phyloP scores from a whole-genome alignment of 169 alveolate genomes.

The Cryptosporidium sp. region DNA sequence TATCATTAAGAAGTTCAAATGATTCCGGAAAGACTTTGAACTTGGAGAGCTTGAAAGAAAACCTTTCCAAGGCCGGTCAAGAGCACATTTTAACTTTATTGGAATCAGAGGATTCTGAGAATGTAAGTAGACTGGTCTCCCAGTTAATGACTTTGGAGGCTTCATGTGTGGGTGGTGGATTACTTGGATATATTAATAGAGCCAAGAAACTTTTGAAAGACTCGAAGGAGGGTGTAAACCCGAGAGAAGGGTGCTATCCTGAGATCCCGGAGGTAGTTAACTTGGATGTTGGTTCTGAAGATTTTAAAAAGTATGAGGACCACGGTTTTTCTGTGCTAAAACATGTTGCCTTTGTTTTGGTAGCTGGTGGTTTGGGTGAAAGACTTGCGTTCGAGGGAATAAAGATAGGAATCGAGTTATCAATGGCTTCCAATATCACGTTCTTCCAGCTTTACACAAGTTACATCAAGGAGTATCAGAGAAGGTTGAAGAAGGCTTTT shows the following conservation, averaged over 20 bases:
- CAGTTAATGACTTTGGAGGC: constrained; percentile 81
- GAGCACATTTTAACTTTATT: constrained; percentile 35
- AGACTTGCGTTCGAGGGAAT: constrained; percentile 92
- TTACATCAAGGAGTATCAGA: constrained; percentile 84
- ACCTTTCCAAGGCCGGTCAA: constrained; percentile 10
- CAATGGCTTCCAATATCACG: constrained; percentile 81
- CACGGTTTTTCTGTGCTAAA: constrained; percentile 84
- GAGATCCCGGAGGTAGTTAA: constrained; percentile 82
- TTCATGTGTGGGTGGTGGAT: constrained; percentile 88
- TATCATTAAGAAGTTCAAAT: constrained; percentile 11
- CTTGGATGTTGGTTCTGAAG: constrained; percentile 78
- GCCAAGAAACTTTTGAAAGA: constrained; percentile 85
- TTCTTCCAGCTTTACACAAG: constrained; percentile 86
- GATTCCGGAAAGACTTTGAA: not conserved
- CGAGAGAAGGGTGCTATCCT: constrained; percentile 87
- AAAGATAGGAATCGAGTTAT: constrained; percentile 90
- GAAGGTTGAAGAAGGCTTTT: constrained; percentile 78
- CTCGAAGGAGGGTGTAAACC: constrained; percentile 87
- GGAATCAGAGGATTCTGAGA: constrained; percentile 32
- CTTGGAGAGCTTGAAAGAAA: constrained; percentile 19
- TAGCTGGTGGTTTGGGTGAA: constrained; percentile 97
- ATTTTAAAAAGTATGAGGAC: constrained; percentile 84
- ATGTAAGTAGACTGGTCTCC: constrained; percentile 60
- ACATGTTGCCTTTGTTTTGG: constrained; percentile 90
- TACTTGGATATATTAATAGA: constrained; percentile 85